Percentiles rank a stretch among this genome's conserved stretches.
Evolutionary conservation across 257 asterid species (phyloP).

Genomic region (Nicotiana undulata): DNA sequence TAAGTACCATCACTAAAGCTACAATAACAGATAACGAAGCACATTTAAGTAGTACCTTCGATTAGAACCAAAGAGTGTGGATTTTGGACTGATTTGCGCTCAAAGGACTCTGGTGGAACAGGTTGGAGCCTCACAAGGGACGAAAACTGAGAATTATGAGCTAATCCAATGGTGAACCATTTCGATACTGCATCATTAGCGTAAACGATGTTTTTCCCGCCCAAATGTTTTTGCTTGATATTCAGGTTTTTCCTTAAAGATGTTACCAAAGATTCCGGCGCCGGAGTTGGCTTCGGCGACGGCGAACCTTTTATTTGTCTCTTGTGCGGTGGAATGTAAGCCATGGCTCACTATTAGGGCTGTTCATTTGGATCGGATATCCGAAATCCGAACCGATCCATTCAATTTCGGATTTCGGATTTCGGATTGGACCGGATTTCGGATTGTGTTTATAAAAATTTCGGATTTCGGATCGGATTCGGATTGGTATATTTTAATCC

Average conservation of each 20-base stretch:
- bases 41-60: background rate
- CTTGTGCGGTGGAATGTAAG: background rate
- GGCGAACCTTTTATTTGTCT: constrained; percentile 10
- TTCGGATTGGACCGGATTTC: too few relatives aligned
- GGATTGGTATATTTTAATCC: too few relatives aligned
- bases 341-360: background rate
- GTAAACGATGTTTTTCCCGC: background rate
- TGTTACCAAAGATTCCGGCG: background rate
- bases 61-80: background rate
- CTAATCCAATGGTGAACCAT: constrained; percentile 8
- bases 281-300: constrained; percentile 19
- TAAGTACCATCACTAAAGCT: too few relatives aligned
- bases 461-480: too few relatives aligned
- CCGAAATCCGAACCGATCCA: too few relatives aligned
- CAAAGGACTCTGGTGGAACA: background rate
- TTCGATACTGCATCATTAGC: background rate
- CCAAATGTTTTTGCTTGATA: background rate
- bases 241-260: background rate
- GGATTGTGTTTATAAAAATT: too few relatives aligned
- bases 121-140: background rate
- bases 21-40: too few relatives aligned
- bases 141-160: constrained; percentile 15
- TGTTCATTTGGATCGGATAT: too few relatives aligned
- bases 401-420: too few relatives aligned
- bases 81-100: background rate